These are phyloP conservation scores for Hymenoscyphus fraxineus DNA, from an alignment of 2,329 filamentous ascomycete genomes.

Conservation along the genomic window DNA sequence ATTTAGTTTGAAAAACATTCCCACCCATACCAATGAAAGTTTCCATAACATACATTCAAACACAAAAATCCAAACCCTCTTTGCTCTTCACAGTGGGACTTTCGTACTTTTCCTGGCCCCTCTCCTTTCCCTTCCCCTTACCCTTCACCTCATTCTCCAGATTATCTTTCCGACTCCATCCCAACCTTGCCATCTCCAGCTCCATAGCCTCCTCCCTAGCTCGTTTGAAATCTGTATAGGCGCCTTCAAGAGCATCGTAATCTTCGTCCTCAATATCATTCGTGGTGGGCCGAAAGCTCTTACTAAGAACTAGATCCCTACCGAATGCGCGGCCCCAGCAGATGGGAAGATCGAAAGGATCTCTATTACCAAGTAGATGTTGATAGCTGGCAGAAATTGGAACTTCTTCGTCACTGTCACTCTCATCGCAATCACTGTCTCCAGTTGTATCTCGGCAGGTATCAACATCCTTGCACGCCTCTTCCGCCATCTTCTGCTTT, in stretches of 20 bases:
- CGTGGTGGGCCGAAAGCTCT: background rate
- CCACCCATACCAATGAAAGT: too few species aligned
- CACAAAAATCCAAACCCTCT: background rate
- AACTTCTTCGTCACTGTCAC: background rate
- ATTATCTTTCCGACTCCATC: background rate
- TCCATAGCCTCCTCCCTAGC: background rate
- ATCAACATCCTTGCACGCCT: background rate
- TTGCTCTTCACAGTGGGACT: background rate
- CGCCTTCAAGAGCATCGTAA: background rate
- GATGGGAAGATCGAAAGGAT: background rate
- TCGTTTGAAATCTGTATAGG: background rate
- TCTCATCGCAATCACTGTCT: background rate
- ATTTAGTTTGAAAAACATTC: too few species aligned
- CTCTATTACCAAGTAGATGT: background rate
- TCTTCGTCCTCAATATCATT: background rate
- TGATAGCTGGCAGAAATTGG: background rate
- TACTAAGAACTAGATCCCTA: background rate
- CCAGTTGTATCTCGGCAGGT: too few species aligned
- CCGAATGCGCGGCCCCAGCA: background rate
- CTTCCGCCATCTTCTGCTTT: background rate
- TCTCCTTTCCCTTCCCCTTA: background rate
- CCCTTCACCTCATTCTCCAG: background rate
- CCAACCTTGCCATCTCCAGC: background rate
- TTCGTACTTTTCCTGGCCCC: background rate
- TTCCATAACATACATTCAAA: background rate